These are phyloP conservation scores for Volvariella volvacea DNA, from an alignment of 1,284 basidiomycete species.

Conservation along the genomic window DNA sequence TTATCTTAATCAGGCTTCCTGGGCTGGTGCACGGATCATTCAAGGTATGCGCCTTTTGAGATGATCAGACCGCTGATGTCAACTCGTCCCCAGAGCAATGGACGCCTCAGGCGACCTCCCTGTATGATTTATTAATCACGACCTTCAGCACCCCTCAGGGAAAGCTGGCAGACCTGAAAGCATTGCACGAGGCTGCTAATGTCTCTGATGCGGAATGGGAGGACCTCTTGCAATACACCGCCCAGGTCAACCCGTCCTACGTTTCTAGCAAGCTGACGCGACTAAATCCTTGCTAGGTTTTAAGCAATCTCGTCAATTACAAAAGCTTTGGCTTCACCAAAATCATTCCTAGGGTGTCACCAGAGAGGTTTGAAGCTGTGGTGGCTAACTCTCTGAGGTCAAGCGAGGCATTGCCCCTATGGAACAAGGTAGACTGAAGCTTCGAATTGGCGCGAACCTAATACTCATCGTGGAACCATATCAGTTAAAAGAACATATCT, in stretches of 20 bases:
- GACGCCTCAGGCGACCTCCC: slow-evolving; percentile 54
- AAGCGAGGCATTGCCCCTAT: slow-evolving; percentile 47
- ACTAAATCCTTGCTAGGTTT: slow-evolving; percentile 33
- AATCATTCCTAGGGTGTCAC: slow-evolving; percentile 64
- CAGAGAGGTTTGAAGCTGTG: slow-evolving; percentile 56
- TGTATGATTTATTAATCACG: slow-evolving; percentile 65
- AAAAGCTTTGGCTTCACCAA: slow-evolving; percentile 80
- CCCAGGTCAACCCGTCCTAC: slow-evolving; percentile 49
- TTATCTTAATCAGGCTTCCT: slow-evolving; percentile 59
- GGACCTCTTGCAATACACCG: slow-evolving; percentile 61
- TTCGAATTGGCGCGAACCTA: too few relatives aligned
- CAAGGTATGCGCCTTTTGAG: slow-evolving; percentile 35
- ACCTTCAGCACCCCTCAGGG: slow-evolving; percentile 55
- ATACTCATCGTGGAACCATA: too few relatives aligned
- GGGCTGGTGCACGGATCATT: slow-evolving; percentile 79
- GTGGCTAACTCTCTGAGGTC: slow-evolving; percentile 55
- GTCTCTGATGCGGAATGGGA: slow-evolving; percentile 59
- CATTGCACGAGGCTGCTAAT: slow-evolving; percentile 46
- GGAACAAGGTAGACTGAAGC: slow-evolving; percentile 47
- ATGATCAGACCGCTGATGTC: background rate
- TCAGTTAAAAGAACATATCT: slow-evolving; percentile 72
- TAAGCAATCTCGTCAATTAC: slow-evolving; percentile 76
- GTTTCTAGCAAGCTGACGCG: slow-evolving; percentile 3
- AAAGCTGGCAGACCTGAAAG: slow-evolving; percentile 48
- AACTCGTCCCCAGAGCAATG: slow-evolving; percentile 46